phyloP scores from a whole-genome alignment of 345 rosid genomes.

The Aquilaria malaccensis region DNA sequence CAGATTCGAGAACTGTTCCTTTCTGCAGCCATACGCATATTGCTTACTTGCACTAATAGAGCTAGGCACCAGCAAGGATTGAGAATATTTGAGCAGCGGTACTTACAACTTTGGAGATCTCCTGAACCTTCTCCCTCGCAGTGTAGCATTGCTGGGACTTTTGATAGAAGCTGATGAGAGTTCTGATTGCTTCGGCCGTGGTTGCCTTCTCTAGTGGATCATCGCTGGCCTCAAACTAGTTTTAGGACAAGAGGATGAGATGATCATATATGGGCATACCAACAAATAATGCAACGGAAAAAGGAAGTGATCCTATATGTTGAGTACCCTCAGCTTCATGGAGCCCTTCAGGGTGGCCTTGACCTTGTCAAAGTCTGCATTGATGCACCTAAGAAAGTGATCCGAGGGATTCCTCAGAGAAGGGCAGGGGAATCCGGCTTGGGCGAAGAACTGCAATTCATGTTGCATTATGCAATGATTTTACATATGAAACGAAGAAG shows the following conservation, averaged over 20 bases:
- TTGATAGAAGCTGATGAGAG: constrained; percentile 53
- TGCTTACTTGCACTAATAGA: neutral
- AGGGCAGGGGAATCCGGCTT: constrained; percentile 97
- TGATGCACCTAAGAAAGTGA: constrained; percentile 88
- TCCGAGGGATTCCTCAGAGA: constrained; percentile 93
- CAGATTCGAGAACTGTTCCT: constrained; percentile 83
- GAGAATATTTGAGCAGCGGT: neutral
- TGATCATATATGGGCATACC: neutral
- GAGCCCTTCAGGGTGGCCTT: constrained; percentile 93
- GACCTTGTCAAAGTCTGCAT: constrained; percentile 93
- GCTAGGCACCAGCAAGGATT: neutral
- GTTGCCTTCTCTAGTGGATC: constrained; percentile 84
- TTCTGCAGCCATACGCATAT: constrained; percentile 36
- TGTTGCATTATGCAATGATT: neutral
- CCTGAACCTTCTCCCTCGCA: constrained; percentile 66
- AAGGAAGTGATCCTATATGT: neutral
- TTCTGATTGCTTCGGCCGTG: constrained; percentile 77
- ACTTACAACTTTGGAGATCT: constrained; percentile 85
- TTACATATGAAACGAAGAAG: neutral
- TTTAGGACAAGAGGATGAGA: constrained; percentile 1
- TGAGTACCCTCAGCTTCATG: constrained; percentile 68
- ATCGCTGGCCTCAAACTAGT: constrained; percentile 57
- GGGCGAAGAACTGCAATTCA: constrained; percentile 72
- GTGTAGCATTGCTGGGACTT: constrained; percentile 55
- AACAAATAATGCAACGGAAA: neutral